Conservation (phyloP, 768 basidiomycete genomes). For the Trametes meyenii region DNA sequence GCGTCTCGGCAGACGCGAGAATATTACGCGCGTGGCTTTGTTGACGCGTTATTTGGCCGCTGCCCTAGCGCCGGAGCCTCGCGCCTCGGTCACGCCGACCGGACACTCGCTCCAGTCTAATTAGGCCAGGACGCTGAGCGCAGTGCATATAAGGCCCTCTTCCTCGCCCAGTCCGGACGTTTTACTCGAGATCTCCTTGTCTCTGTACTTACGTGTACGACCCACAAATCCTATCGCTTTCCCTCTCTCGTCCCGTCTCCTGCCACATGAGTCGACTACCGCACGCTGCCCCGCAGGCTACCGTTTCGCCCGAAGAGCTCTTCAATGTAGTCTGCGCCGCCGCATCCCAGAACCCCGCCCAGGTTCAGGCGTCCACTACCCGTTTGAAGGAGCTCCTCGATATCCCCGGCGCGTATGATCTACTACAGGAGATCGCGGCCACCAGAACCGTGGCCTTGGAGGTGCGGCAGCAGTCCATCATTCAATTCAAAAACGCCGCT, state of each 20-base stretch:
- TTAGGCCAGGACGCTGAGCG: neutral
- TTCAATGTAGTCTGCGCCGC: constrained; percentile 67
- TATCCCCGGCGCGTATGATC: constrained; percentile 70
- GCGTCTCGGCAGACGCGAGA: constrained; percentile 15
- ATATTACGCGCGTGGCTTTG: constrained; percentile 17
- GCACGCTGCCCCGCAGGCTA: constrained; percentile 29
- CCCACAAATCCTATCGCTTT: neutral
- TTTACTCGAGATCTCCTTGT: constrained; percentile 13
- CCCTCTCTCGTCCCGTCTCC: neutral
- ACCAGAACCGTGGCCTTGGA: constrained; percentile 58
- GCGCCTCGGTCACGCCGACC: neutral
- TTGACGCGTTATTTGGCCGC: constrained; percentile 25
- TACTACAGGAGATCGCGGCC: constrained; percentile 73
- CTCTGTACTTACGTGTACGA: neutral
- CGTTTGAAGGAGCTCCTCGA: constrained; percentile 71
- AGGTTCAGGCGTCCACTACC: constrained; percentile 50
- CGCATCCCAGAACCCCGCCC: constrained; percentile 68
- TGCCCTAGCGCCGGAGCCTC: constrained; percentile 2
- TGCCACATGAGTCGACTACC: constrained; percentile 8
- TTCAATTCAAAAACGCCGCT: constrained; percentile 87
- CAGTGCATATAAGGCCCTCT: neutral
- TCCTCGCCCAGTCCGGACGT: neutral
- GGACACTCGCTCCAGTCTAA: neutral
- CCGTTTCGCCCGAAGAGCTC: constrained; percentile 64
- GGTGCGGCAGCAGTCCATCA: constrained; percentile 80